phyloP scores from a whole-genome alignment of 192 early-diverging fungal species.

The Podila horticola region DNA sequence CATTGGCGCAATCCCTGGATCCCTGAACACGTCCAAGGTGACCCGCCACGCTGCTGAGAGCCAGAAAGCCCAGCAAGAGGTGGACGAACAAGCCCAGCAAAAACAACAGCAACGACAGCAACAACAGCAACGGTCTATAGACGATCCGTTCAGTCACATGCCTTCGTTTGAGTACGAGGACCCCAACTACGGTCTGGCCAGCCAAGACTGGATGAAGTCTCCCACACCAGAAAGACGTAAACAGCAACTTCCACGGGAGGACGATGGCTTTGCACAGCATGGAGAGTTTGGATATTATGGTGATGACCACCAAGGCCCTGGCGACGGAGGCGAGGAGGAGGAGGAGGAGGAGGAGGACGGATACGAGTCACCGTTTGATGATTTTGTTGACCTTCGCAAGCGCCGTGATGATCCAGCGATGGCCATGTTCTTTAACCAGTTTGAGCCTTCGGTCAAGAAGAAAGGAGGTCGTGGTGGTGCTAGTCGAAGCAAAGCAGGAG shows the following conservation, averaged over 20 bases:
- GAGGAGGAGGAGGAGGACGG: constrained; percentile 5
- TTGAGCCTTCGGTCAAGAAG: constrained; percentile 3
- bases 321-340: background rate
- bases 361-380: constrained; percentile 24
- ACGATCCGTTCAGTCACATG: background rate
- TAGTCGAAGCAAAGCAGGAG: background rate
- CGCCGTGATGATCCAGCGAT: constrained; percentile 30
- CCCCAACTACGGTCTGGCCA: constrained; percentile 26
- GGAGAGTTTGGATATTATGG: background rate
- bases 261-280: background rate
- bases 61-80: background rate
- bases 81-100: background rate
- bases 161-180: constrained; percentile 21
- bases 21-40: constrained; percentile 22
- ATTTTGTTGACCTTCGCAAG: constrained; percentile 36
- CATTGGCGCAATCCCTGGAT: constrained; percentile 39
- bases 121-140: background rate
- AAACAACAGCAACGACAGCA: background rate
- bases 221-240: background rate
- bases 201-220: constrained; percentile 38
- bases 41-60: constrained; percentile 3
- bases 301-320: background rate
- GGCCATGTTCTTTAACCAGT: constrained; percentile 51
- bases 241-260: background rate
- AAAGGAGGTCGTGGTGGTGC: background rate